Evolutionary conservation across 78 protist genomes (phyloP), one percentile per base, ranked within the genome.

Genomic region (Planoprotostelium fungivorum): DNA sequence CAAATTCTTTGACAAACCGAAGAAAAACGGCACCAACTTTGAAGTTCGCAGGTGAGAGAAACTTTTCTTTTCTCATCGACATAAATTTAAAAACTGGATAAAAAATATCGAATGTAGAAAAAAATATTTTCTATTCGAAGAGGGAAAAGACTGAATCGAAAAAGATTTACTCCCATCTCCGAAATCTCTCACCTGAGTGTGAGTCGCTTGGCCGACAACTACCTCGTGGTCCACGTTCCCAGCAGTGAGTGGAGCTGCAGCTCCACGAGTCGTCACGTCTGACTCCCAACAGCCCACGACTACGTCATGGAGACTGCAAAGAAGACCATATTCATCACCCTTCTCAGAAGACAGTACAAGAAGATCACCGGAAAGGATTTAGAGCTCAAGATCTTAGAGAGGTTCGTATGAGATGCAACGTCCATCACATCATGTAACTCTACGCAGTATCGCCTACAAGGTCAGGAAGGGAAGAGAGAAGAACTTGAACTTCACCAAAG

Each of bases 1-100:
- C 31, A 5, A 34, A 10, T 5, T 51, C 10, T 29, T 36, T 23
- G 87, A 37, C 23, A 92, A 92, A 37, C 89, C 91, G 38, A 92
- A 92, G 73, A 92, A 92, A 39, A 91, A 92, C 83, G 94, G 94
- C 0, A n/a, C 91, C 34, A 89, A 89, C 92, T 92, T 92, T n/a
- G 36, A 37, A 0, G 23, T 92, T 0, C 73, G 73, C 73, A 5
- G 73, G 73, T 51, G 73, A 51, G 73, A 25, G 31, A 25, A 25
- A 5, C 16, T 51, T 51, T 51, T 25, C 16, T 51, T 25, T 51
- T 51, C 73, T 51, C 73, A 51, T 51, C 16, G n/a, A n/a, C n/a
- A n/a, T n/a, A n/a, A n/a, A n/a, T n/a, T n/a, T n/a, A n/a, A n/a
- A n/a, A n/a, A n/a, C n/a, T n/a, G n/a, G n/a, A n/a, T n/a, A n/a